These are phyloP conservation scores for Millerago galiae DNA, from an alignment of 805 yeast genomes.

Conservation along the genomic window DNA sequence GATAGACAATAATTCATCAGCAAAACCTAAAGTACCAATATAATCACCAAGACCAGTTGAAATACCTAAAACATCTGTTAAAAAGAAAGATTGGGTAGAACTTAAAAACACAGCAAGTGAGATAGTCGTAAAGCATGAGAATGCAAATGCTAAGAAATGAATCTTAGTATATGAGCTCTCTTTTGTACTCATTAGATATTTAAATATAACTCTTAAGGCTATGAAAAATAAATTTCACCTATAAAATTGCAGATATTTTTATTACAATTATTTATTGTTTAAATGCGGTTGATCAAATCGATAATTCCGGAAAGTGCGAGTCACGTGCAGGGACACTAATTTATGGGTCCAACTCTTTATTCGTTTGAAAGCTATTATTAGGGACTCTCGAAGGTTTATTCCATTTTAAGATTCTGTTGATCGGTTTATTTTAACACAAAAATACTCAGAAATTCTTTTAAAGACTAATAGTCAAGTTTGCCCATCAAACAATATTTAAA, in stretches of 20 bases:
- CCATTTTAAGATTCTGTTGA: no score
- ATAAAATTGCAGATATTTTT: neutral
- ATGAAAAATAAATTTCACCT: neutral
- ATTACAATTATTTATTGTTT: neutral
- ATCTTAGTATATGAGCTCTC: constrained; percentile 22
- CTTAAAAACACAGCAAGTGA: constrained; percentile 37
- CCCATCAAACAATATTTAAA: no score
- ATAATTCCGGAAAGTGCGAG: constrained; percentile 5
- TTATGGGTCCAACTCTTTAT: no score
- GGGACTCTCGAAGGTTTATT: no score
- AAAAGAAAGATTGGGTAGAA: constrained; percentile 38
- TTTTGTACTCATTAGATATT: neutral
- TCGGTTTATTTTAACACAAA: no score
- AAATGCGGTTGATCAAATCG: constrained; percentile 1
- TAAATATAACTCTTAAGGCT: neutral
- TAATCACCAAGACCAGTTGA: constrained; percentile 33
- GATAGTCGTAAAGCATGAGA: constrained; percentile 33
- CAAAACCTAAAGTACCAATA: constrained; percentile 44
- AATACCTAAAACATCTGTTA: constrained; percentile 31
- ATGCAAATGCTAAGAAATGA: constrained; percentile 28
- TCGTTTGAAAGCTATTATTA: no score
- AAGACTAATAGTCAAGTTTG: no score
- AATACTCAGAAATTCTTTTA: no score
- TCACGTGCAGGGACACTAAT: constrained; percentile 2
- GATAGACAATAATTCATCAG: constrained; percentile 54